Conservation (phyloP, 163 green algal genomes). For the Chloromonas sp. region DNA sequence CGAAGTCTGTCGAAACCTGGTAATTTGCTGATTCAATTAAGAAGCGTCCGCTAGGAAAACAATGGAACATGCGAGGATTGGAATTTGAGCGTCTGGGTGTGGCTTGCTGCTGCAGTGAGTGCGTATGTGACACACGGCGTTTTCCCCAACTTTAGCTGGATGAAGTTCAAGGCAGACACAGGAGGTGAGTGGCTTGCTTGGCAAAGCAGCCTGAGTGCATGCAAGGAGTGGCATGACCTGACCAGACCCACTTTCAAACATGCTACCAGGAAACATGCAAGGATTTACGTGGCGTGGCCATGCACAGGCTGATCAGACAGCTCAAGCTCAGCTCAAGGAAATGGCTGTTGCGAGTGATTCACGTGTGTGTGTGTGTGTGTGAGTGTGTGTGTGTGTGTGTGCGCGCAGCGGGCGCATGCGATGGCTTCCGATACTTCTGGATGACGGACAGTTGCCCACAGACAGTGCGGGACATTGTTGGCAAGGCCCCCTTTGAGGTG, state of each 20-base stretch:
- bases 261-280: not conserved
- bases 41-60: no score
- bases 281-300: not conserved
- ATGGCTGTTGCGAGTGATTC: no score
- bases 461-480: conserved; percentile 67
- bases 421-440: conserved; percentile 76
- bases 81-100: no score
- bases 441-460: conserved; percentile 90
- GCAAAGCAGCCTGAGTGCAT: no score
- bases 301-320: no score
- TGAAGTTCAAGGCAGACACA: conserved; percentile 62
- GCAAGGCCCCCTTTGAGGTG: conserved; percentile 81
- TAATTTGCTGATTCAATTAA: no score
- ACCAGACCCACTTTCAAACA: no score
- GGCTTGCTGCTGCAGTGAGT: conserved; percentile 58
- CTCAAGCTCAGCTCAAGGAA: no score
- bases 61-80: no score
- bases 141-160: conserved; percentile 88
- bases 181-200: conserved; percentile 15
- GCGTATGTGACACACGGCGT: conserved; percentile 97
- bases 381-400: not conserved
- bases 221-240: no score
- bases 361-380: no score
- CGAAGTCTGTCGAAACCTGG: no score
- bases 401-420: conserved; percentile 1